A percentile compares a stretch with the other conserved stretches of the same genome.
Conservation (phyloP, 306 rosid genomes). For the Vigna nakashimae region DNA sequence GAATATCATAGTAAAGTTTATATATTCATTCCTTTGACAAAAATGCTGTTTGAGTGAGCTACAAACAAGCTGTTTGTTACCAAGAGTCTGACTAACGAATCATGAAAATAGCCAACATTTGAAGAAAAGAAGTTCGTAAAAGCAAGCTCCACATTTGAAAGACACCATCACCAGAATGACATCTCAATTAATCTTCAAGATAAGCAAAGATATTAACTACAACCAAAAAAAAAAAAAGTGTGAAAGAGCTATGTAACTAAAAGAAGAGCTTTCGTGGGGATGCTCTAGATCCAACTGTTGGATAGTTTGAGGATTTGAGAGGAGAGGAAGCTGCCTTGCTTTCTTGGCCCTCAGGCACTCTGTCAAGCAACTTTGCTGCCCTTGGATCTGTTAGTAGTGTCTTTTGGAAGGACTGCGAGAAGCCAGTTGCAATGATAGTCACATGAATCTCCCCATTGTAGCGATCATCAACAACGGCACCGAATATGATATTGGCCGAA, state of each 20-base stretch:
- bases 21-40: constrained; percentile 30
- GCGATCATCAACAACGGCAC: constrained; percentile 93
- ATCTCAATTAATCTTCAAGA: constrained; percentile 46
- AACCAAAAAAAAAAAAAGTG: not conserved
- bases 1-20: not conserved
- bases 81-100: not conserved
- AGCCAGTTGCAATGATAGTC: constrained; percentile 93
- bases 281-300: constrained; percentile 59
- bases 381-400: constrained; percentile 84
- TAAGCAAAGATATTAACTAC: constrained; percentile 35
- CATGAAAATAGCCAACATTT: constrained; percentile 30
- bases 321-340: constrained; percentile 59
- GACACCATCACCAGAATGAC: constrained; percentile 4
- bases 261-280: constrained; percentile 78
- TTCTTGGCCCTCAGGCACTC: constrained; percentile 61
- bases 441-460: constrained; percentile 93
- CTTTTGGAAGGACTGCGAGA: constrained; percentile 93
- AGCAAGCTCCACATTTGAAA: not conserved
- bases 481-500: constrained; percentile 93
- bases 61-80: constrained; percentile 32
- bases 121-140: not conserved
- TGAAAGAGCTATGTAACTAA: constrained; percentile 43
- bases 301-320: constrained; percentile 49
- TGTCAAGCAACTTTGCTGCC: constrained; percentile 73
- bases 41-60: constrained; percentile 31